Evolutionary conservation across 805 yeast genomes (phyloP), one percentile per base, ranked within the genome.

Genomic region (Wickerhamomyces chaumierensis): DNA sequence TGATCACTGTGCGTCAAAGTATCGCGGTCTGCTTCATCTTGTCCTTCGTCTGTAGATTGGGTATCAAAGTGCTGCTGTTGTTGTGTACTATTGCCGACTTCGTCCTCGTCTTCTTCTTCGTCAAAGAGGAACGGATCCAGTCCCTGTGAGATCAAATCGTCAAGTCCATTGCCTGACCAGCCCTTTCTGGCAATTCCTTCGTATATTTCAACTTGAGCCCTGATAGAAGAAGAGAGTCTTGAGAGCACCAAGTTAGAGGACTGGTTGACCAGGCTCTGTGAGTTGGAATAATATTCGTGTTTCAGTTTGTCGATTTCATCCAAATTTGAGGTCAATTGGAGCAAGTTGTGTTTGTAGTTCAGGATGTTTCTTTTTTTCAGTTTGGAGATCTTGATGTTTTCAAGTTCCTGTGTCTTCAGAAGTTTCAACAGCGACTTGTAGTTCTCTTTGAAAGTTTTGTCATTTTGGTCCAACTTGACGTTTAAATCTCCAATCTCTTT

Each of bases 161-260:
- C 95, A 27, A 86, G 60, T 0, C 95, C 95, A 20, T 90, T 92
- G 13, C 94, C 95, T 4, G 81, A 70, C 84, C 87, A 79, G 4
- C 94, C 92, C 52, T 86, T 86, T 40, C 75, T 67, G 0, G 94
- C 94, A 18, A 86, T 75, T 20, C 81, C 79, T 50, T 83, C 94
- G 48, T 74, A 76, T 16, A 85, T 75, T 49, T 84, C 92, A 15
- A 86, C 75, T 53, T 86, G 90, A 2, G 92, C 88, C 36, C 85
- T 63, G 2, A 84, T 78, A 5, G 81, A 64, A 1, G 81, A 68
- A 1, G 85, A 80, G 2, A 84, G 68, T 38, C 68, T 65, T 16
- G 60, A 56, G 35, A 81, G 63, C 4, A 83, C 62, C 19, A 65
- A 60, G 19, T 64, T 62, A 31, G 81, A 75, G n/a, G 81, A 70